Percentiles rank a stretch among this genome's conserved stretches.
phyloP scores from a whole-genome alignment of 2,329 filamentous ascomycete species.

The Penicillium sp. region DNA sequence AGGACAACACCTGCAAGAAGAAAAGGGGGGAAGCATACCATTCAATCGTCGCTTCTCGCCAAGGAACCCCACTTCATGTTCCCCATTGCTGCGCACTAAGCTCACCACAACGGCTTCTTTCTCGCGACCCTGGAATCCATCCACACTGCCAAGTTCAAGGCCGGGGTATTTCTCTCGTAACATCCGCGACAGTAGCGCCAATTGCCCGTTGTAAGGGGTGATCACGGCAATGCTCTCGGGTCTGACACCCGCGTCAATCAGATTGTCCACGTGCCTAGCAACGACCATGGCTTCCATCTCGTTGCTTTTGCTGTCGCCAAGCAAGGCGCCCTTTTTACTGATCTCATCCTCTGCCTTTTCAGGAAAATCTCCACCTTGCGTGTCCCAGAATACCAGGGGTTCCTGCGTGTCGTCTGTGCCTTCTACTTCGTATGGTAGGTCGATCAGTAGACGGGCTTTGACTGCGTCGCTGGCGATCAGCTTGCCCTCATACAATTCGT shows the following conservation, averaged over 20 bases:
- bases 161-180: conserved; percentile 79
- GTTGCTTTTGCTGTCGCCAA: conserved; percentile 84
- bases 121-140: conserved; percentile 95
- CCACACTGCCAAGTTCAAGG: conserved; percentile 92
- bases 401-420: conserved; percentile 84
- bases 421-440: conserved; percentile 72
- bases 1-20: no score
- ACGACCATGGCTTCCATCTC: conserved; percentile 85
- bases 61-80: conserved; percentile 87
- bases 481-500: conserved; percentile 78
- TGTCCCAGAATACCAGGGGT: conserved; percentile 91
- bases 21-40: conserved; percentile 54
- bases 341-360: conserved; percentile 74
- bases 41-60: conserved; percentile 90
- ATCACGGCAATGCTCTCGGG: conserved; percentile 87
- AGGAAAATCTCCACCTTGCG: conserved; percentile 87
- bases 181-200: conserved; percentile 70
- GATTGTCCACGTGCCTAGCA: conserved; percentile 67
- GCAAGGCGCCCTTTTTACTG: conserved; percentile 50
- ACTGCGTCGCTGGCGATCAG: conserved; percentile 80
- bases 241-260: conserved; percentile 76
- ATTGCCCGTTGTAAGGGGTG: conserved; percentile 94
- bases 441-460: conserved; percentile 68
- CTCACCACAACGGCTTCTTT: conserved; percentile 94
- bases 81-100: conserved; percentile 85